These are phyloP conservation scores for Fusarium dimerum DNA, from an alignment of 2,329 filamentous ascomycete genomes.

Conservation along the genomic window DNA sequence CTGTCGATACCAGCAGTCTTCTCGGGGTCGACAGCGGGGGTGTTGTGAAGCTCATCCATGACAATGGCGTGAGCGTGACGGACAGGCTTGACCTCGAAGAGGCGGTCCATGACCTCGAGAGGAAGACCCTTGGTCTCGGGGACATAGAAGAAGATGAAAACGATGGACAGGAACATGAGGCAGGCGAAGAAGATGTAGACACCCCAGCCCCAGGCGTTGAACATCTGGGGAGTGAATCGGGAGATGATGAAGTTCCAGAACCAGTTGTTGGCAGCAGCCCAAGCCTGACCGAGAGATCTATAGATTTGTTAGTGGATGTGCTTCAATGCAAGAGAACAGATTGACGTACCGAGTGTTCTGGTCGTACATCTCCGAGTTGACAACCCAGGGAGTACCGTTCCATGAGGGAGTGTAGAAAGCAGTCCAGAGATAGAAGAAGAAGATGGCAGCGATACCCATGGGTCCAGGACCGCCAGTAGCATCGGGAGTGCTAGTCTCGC, in stretches of 20 bases:
- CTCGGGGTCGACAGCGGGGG: too few species aligned
- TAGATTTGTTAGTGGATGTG: constrained; percentile 38
- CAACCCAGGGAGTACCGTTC: too few species aligned
- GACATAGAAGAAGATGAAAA: constrained; percentile 9
- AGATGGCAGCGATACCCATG: neutral
- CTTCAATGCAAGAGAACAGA: constrained; percentile 15
- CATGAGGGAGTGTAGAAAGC: too few species aligned
- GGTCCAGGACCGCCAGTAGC: too few species aligned
- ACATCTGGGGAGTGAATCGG: neutral
- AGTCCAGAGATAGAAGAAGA: neutral
- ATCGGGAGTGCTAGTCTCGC: too few species aligned
- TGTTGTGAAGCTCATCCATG: too few species aligned
- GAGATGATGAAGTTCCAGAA: constrained; percentile 67
- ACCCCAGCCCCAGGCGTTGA: constrained; percentile 1
- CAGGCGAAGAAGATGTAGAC: constrained; percentile 3
- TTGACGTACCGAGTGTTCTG: neutral
- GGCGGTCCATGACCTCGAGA: constrained; percentile 7
- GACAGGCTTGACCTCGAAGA: neutral
- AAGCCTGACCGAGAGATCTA: constrained; percentile 32
- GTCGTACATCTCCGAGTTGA: too few species aligned
- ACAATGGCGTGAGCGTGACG: too few species aligned
- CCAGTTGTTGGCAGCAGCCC: constrained; percentile 67
- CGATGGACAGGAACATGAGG: neutral
- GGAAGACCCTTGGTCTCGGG: constrained; percentile 10
- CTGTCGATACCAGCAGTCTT: too few species aligned